These are phyloP conservation scores for Gautieria morchelliformis DNA, from an alignment of 768 basidiomycete species.

Conservation along the genomic window DNA sequence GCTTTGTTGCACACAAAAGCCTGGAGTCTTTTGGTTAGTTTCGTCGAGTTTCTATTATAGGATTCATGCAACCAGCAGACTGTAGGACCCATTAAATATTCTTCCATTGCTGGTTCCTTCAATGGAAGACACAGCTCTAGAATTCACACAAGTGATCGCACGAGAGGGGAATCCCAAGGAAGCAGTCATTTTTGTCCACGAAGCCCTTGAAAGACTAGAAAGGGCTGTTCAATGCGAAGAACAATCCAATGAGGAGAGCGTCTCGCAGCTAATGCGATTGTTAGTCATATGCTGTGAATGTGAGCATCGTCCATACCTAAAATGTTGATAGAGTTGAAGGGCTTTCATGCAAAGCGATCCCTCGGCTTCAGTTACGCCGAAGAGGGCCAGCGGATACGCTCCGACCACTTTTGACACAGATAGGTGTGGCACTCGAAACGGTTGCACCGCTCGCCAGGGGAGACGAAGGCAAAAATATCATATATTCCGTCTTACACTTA, in stretches of 20 bases:
- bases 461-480: slow-evolving; percentile 10
- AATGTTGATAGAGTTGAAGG: neutral
- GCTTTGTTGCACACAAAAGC: neutral
- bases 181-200: slow-evolving; percentile 31
- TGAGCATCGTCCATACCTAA: neutral
- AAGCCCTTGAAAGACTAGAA: slow-evolving; percentile 26
- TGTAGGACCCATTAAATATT: slow-evolving; percentile 33
- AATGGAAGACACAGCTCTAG: slow-evolving; percentile 19
- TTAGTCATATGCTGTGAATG: neutral
- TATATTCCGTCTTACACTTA: neutral
- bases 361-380: neutral
- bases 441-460: slow-evolving; percentile 11
- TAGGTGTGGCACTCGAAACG: neutral
- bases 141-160: slow-evolving; percentile 26
- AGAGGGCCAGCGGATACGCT: slow-evolving; percentile 2
- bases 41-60: neutral
- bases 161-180: slow-evolving; percentile 30
- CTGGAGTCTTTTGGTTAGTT: slow-evolving; percentile 1
- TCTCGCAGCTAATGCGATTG: neutral
- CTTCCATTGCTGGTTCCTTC: slow-evolving; percentile 28
- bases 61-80: neutral
- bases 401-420: neutral
- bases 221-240: slow-evolving; percentile 11
- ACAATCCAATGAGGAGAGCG: neutral
- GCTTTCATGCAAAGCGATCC: neutral